Base-by-base conservation (phyloP, 2,329 filamentous ascomycete species). In the Neopestalotiopsis sp. region DNA sequence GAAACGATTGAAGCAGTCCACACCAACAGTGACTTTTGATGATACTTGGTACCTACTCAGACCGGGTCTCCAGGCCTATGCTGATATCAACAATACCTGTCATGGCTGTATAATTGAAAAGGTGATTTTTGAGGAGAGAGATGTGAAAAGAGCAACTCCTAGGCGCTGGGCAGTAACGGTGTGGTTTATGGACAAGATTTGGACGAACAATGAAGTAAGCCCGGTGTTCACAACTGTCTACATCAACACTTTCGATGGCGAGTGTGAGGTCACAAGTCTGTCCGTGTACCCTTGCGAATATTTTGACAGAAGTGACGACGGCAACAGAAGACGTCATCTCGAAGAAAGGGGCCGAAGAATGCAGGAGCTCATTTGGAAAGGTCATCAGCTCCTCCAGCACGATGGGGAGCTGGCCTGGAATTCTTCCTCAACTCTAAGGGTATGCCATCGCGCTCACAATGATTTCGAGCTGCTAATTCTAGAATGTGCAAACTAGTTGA, bases 71-170 rank as follows among this genome's bases (percentile, higher is more conserved):
- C 6, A 17, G 40, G 40, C 40, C 17, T 45, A 45, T 5, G 40
- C 40, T 5, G 40, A 45, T 12, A 1, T 45, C 40, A 45, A 45
- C 5, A 12, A 5, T 2, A 17, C 7, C 0, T 17, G 40, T 1
- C 12, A 6, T 45, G 40, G 40, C 2, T 45, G 40, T 12, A 45
- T 45, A 12, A 45, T 45, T 14, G 40, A 14, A 45, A 14, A 2
- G 1, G 40, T 45, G 3, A 1, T 6, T 0, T 2, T 2, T 2
- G 40, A 45, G 5, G 12, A 45, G 1, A 2, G 0, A 45, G 40
- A 45, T 14, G 0, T 17, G 1, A 45, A 45, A 5, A 5, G 2
- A 1, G 1, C 1, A 17, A 45, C 5, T 45, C 40, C 40, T 17
- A 5, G 17, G 17, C 12, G 40, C 0, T 45, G 1, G 40, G 40